Conservation (phyloP, 768 basidiomycete species). For the Sutorius australiensis region DNA sequence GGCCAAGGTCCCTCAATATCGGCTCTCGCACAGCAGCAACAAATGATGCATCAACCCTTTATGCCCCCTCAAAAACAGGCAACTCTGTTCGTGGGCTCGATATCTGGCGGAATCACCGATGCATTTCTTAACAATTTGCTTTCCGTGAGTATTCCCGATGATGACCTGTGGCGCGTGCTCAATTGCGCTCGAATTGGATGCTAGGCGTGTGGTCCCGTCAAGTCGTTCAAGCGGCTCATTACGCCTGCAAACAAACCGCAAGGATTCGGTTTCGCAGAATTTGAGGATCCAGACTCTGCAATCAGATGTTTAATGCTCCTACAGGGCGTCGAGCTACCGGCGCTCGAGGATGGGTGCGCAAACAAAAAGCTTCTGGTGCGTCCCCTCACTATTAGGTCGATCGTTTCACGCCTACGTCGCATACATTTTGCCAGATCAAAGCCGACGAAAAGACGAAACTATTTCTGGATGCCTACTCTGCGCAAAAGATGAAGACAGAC, state of each 20-base stretch:
- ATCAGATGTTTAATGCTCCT: slow-evolving; percentile 67
- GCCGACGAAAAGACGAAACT: slow-evolving; percentile 93
- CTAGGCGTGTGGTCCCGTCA: slow-evolving; percentile 86
- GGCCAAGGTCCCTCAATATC: slow-evolving; percentile 91
- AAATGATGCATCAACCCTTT: slow-evolving; percentile 54
- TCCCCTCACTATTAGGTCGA: slow-evolving; percentile 18
- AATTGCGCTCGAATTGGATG: neutral
- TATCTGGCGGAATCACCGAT: slow-evolving; percentile 90
- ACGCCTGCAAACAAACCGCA: slow-evolving; percentile 92
- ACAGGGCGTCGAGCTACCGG: slow-evolving; percentile 60
- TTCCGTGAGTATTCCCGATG: slow-evolving; percentile 43
- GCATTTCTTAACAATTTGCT: slow-evolving; percentile 74
- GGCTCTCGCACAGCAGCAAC: slow-evolving; percentile 85
- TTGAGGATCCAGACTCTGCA: slow-evolving; percentile 89
- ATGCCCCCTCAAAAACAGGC: slow-evolving; percentile 71
- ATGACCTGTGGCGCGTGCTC: neutral
- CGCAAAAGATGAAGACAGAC: slow-evolving; percentile 75
- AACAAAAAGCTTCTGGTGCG: slow-evolving; percentile 70
- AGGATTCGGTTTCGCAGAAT: slow-evolving; percentile 97
- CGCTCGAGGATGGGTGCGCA: slow-evolving; percentile 54
- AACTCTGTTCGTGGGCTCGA: slow-evolving; percentile 88
- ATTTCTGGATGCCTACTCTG: slow-evolving; percentile 82
- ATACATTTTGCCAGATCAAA: slow-evolving; percentile 61
- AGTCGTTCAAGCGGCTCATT: slow-evolving; percentile 88
- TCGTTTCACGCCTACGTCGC: slow-evolving; percentile 40